Percentiles rank a stretch among this genome's conserved stretches.
phyloP scores from a whole-genome alignment of 805 yeast species.

The Jamesozyma lodderae region DNA sequence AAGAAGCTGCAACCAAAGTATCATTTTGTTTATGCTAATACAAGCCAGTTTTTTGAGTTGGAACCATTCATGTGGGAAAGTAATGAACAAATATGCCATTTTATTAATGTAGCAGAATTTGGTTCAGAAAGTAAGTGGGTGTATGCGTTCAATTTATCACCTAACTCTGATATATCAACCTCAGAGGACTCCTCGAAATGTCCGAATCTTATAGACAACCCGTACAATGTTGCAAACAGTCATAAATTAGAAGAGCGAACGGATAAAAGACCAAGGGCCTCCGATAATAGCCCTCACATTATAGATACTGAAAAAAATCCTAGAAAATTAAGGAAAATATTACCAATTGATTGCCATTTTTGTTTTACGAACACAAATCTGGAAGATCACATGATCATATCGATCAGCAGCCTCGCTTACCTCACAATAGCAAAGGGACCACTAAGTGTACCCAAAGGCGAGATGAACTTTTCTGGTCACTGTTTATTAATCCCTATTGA shows the following conservation, averaged over 20 bases:
- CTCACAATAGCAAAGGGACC: constrained; percentile 85
- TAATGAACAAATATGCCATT: constrained; percentile 41
- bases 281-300: too few species aligned
- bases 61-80: constrained; percentile 50
- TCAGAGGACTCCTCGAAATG: neutral
- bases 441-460: constrained; percentile 42
- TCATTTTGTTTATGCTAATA: constrained; percentile 42
- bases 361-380: constrained; percentile 73
- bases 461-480: constrained; percentile 64
- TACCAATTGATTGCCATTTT: constrained; percentile 65
- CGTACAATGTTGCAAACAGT: constrained; percentile 5
- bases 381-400: constrained; percentile 70
- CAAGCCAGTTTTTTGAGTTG: constrained; percentile 44
- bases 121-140: constrained; percentile 56
- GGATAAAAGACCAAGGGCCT: neutral
- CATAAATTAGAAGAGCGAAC: constrained; percentile 7
- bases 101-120: constrained; percentile 54
- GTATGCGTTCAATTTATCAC: constrained; percentile 51
- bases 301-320: neutral
- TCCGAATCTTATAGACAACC: constrained; percentile 11
- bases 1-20: constrained; percentile 48
- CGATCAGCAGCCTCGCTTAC: constrained; percentile 60
- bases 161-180: constrained; percentile 24
- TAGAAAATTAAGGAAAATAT: constrained; percentile 31
- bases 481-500: constrained; percentile 71